These are phyloP conservation scores for Chaetomium sp. DNA, from an alignment of 2,329 filamentous ascomycete genomes.

Conservation along the genomic window DNA sequence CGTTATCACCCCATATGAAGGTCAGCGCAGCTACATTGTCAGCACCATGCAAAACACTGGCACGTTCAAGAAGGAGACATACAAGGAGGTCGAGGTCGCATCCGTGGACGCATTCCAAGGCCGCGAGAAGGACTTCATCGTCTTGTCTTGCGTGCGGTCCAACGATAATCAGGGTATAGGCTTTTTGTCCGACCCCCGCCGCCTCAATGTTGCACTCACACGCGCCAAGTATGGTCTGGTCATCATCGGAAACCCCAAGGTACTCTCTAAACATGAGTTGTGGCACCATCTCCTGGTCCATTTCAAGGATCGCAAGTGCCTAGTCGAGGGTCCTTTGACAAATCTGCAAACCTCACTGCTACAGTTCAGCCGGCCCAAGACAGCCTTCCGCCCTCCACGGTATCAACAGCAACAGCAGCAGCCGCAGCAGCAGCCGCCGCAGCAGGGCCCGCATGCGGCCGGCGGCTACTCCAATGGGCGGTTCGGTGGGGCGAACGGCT, in stretches of 20 bases:
- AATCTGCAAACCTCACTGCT: slow-evolving; percentile 94
- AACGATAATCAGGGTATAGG: slow-evolving; percentile 99
- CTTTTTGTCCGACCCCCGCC: slow-evolving; percentile 94
- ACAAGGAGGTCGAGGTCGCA: slow-evolving; percentile 97
- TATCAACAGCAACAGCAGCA: slow-evolving; percentile 36
- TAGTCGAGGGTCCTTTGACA: slow-evolving; percentile 89
- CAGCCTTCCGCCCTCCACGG: slow-evolving; percentile 83
- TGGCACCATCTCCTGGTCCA: slow-evolving; percentile 95
- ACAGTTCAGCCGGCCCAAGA: slow-evolving; percentile 91
- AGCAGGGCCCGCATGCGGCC: slow-evolving; percentile 63
- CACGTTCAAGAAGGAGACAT: slow-evolving; percentile 95
- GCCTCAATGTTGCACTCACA: slow-evolving; percentile 93
- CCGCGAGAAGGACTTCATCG: slow-evolving; percentile 98
- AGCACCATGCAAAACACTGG: slow-evolving; percentile 99
- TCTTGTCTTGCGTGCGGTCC: slow-evolving; percentile 93
- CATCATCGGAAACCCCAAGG: slow-evolving; percentile 95
- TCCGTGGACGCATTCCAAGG: slow-evolving; percentile 99
- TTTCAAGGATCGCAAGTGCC: slow-evolving; percentile 93
- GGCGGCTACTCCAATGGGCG: slow-evolving; percentile 35
- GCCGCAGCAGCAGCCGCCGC: slow-evolving; percentile 17
- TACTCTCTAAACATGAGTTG: slow-evolving; percentile 92
- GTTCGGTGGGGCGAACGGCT: slow-evolving; percentile 34
- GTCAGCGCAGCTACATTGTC: slow-evolving; percentile 95
- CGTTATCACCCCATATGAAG: slow-evolving; percentile 98
- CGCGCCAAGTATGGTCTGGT: slow-evolving; percentile 95